Base-by-base conservation (phyloP, 768 basidiomycete species). In the Rhizopogon vulgaris region DNA sequence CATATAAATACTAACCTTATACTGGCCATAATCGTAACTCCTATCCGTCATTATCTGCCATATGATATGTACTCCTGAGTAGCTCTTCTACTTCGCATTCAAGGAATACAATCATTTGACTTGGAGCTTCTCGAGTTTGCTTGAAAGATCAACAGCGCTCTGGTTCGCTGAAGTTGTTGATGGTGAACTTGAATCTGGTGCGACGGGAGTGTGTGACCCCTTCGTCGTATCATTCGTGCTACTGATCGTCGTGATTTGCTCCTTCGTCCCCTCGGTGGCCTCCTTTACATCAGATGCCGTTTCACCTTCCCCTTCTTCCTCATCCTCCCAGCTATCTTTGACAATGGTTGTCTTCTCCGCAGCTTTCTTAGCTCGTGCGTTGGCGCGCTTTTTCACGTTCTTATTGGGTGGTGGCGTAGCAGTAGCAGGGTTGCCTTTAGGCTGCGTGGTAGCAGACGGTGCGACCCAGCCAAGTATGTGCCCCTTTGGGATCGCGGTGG, bases 391-490 rank as follows among this genome's bases (percentile, higher is more conserved):
- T 69, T 84, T 89, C 39, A 84, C 90, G 41, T 87, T 87, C 73
- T 94, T 93, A 68, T 85, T 82, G 62, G 84, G 68, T 2, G 79
- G 72, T 58, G 66, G 38, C 9, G 54, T 46, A 25, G 60, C 55
- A 22, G 74, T 62, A 24, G 60, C 55, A 22, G 74, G 62, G 62
- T 64, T 58, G 9, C 55, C 52, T 43, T 66, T 63, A 25, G 50
- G 56, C 22, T 71, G 62, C 4, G 72, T 58, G 25, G 77, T 67
- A 28, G 77, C 61, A 2, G 82, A 69, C 12, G 86, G 80, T 25
- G 89, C 78, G 11, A 77, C 71, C 89, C 90, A 90, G 40, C 93
- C 87, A 51, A 90, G 73, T 60, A 92, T 82, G 61, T 88, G 85
- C n/a, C 87, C 86, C 65, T 87, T 87, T 30, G 87, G 83, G 5